Evolutionary conservation across 1,139 yeast genomes (phyloP).

Genomic region (Yamadazyma buinensis): DNA sequence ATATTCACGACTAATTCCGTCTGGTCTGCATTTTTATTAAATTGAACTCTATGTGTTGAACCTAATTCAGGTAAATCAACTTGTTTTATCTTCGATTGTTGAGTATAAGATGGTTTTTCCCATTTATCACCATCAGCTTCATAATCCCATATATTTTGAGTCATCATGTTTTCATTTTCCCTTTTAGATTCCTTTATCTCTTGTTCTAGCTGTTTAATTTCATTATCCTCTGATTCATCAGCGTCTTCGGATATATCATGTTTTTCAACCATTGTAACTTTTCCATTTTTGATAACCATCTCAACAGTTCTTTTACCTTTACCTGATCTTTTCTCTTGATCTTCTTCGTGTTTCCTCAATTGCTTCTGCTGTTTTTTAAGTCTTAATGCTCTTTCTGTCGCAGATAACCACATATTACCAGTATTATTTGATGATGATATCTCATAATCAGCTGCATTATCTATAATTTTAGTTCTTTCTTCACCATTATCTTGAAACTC

Average conservation of each 20-base stretch:
- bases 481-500: slow-evolving; percentile 84
- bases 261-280: slow-evolving; percentile 56
- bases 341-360: slow-evolving; percentile 57
- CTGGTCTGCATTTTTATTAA: slow-evolving; percentile 10
- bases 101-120: slow-evolving; percentile 45
- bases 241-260: slow-evolving; percentile 16
- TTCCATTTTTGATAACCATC: slow-evolving; percentile 79
- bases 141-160: slow-evolving; percentile 50
- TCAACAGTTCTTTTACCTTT: slow-evolving; percentile 72
- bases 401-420: slow-evolving; percentile 77
- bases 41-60: slow-evolving; percentile 17
- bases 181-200: slow-evolving; percentile 19
- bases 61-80: slow-evolving; percentile 1
- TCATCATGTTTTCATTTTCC: slow-evolving; percentile 11
- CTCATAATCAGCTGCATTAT: slow-evolving; percentile 88
- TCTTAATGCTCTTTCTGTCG: slow-evolving; percentile 79
- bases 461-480: slow-evolving; percentile 87
- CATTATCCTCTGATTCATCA: slow-evolving; percentile 21
- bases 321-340: slow-evolving; percentile 59
- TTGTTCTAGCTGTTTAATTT: slow-evolving; percentile 9
- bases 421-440: slow-evolving; percentile 45
- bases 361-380: slow-evolving; percentile 80
- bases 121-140: slow-evolving; percentile 50
- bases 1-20: slow-evolving; percentile 12
- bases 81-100: neutral